Evolutionary conservation across 2,329 filamentous ascomycete genomes (phyloP), one percentile per base, ranked within the genome.

Genomic region (Penicillium sp.): DNA sequence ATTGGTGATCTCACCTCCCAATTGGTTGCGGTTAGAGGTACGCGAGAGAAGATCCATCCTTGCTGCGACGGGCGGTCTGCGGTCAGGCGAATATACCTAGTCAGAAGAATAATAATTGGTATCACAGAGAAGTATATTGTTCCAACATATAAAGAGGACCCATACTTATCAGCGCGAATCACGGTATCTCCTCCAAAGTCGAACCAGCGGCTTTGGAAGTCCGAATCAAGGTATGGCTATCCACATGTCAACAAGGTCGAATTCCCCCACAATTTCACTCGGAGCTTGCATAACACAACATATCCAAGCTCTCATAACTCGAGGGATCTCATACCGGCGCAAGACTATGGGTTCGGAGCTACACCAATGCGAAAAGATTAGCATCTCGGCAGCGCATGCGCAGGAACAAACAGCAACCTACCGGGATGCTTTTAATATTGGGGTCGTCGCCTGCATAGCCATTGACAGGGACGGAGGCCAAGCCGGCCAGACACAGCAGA

Each of bases 161-260:
- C 53, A 15, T 76, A 84, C 81, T 86, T 84, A 74, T 90, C 88
- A 65, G 87, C 85, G 68, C 88, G 84, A 73, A 97, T 86, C 72
- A 99, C 89, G 44, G 94, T 92, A 81, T 97, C 93, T 75, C 94
- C 95, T 76, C 95, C 95, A 86, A 96, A 99, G 82, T 99, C 95
- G 81, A 94, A 99, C 94, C 95, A 99, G 76, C 95, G 90, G 82
- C 92, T 97, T 82, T 96, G 91, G 89, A 98, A 93, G 79, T 98
- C 95, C 64, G 93, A 95, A 81, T 99, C 95, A 72, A 99, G 88
- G 81, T 97, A 99, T 65, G 95, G 95, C 91, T 97, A 75, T 68
- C 30, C 61, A 56, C 37, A 42, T 59, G 67, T 69, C 55, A 65
- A 67, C 45, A 68, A 57, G 59, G 60, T 50, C 53, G 24, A 55